phyloP scores from a whole-genome alignment of 164 flowering plant species.

The Houttuynia cordata region DNA sequence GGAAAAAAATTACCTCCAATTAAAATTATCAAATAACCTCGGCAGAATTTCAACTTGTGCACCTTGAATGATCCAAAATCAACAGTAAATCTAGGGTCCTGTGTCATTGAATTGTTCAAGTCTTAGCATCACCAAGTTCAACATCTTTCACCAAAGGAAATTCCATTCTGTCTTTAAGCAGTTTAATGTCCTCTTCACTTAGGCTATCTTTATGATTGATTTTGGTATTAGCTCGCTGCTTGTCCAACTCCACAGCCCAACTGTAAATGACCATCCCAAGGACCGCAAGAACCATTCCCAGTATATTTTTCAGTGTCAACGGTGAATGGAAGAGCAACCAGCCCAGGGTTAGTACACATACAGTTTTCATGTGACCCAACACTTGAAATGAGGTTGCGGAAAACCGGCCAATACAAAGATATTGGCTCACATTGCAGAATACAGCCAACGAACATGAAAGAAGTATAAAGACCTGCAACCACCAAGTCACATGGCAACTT shows the following conservation, averaged over 20 bases:
- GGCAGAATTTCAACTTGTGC: neutral
- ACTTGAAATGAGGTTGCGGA: conserved; percentile 51
- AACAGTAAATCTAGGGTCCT: neutral
- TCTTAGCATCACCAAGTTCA: conserved; percentile 23
- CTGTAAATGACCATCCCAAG: conserved; percentile 46
- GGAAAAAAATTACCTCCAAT: neutral
- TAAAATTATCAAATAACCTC: neutral
- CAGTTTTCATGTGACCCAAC: conserved; percentile 50
- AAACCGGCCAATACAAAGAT: conserved; percentile 45
- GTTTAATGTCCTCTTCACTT: conserved; percentile 22
- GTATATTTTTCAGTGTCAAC: conserved; percentile 33
- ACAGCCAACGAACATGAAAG: conserved; percentile 43
- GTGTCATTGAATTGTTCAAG: neutral
- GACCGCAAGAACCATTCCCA: conserved; percentile 39
- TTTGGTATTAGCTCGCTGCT: conserved; percentile 30
- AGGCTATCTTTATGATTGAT: conserved; percentile 14
- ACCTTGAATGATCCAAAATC: neutral
- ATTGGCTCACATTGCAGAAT: conserved; percentile 45
- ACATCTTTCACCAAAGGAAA: conserved; percentile 15
- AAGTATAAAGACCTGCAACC: conserved; percentile 32
- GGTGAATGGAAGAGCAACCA: conserved; percentile 36
- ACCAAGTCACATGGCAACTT: neutral
- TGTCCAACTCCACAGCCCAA: conserved; percentile 33
- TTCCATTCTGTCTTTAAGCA: conserved; percentile 23
- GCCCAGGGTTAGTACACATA: conserved; percentile 38